Percentiles rank a stretch among this genome's conserved stretches.
phyloP scores from a whole-genome alignment of 768 basidiomycete genomes.

The Coprinellus micaceus region DNA sequence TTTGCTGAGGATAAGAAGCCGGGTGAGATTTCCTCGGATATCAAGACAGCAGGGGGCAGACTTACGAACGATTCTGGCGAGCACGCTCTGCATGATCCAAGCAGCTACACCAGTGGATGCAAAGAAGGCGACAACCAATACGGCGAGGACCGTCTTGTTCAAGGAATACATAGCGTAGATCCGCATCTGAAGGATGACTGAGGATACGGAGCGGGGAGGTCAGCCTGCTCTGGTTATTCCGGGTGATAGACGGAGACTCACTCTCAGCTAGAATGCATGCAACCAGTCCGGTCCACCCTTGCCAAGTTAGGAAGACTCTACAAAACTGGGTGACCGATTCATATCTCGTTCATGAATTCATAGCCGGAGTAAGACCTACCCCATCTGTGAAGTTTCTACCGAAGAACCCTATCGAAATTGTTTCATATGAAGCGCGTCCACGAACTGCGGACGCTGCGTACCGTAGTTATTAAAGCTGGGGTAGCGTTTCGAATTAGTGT shows the following conservation, averaged over 20 bases:
- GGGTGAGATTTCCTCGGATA: neutral
- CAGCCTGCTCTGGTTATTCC: neutral
- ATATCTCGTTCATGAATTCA: too few species aligned
- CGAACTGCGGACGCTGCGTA: too few species aligned
- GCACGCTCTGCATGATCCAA: conserved; percentile 43
- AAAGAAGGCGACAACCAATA: conserved; percentile 43
- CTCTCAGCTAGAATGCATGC: conserved; percentile 54
- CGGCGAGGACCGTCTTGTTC: conserved; percentile 45
- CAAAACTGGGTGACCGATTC: conserved; percentile 19
- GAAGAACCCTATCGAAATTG: conserved; percentile 31
- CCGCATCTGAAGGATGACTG: conserved; percentile 61
- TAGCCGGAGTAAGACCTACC: conserved; percentile 29
- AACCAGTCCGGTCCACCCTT: conserved; percentile 57
- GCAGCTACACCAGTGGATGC: conserved; percentile 36
- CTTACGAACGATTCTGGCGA: conserved; percentile 40
- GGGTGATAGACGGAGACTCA: conserved; percentile 19
- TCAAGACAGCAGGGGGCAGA: neutral
- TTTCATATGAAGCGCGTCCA: neutral
- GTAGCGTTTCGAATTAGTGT: neutral
- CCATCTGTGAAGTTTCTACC: conserved; percentile 32
- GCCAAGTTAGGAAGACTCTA: conserved; percentile 49
- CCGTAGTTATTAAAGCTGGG: conserved; percentile 47
- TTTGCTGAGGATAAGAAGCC: neutral
- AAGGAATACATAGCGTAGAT: conserved; percentile 57
- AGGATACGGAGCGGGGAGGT: neutral